Evolutionary conservation across 306 rosid genomes (phyloP), one percentile per base, ranked within the genome.

Genomic region (Rosa persica): DNA sequence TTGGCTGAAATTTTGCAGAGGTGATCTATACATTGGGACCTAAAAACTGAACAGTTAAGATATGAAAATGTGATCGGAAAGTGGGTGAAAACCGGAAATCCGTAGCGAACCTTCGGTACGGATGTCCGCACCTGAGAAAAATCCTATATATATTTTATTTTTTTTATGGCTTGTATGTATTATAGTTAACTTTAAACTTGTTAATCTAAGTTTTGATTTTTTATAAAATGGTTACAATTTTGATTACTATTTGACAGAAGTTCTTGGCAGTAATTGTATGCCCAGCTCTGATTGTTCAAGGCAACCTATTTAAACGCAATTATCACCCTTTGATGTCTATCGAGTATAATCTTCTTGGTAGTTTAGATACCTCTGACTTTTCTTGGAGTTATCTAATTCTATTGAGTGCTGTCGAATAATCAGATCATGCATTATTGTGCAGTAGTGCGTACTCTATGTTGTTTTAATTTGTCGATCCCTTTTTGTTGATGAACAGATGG

Each of bases 401-500:
- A 25, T 27, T 70, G n/a, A 47, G 10, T 23, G 13, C 44, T 72
- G 34, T 25, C 36, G 22, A 60, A 60, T 23, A 30, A 30, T 13
- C 42, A 15, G 34, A 62, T 30, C 44, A 49, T 11, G 38, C 43
- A 71, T 71, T 8, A 30, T 15, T 52, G 8, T 5, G 10, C 49
- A 11, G 44, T 13, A 3, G 42, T 34, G 27, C 20, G 13, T 38
- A 58, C 17, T 42, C 51, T 74, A 66, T 44, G 74, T 30, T 72
- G 40, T 58, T 52, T 68, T 48, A 70, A 47, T 71, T 83, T 47
- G 62, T 77, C 61, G 40, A 78, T 65, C 55, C 57, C 64, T 25
- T 40, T 81, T 13, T 64, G 80, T 84, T 81, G 54, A 72, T 70
- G 47, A 58, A 55, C 89, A 94, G 98, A 77, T 94, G 98, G 98